phyloP scores from a whole-genome alignment of 345 rosid species.

The Clausena lansium region DNA sequence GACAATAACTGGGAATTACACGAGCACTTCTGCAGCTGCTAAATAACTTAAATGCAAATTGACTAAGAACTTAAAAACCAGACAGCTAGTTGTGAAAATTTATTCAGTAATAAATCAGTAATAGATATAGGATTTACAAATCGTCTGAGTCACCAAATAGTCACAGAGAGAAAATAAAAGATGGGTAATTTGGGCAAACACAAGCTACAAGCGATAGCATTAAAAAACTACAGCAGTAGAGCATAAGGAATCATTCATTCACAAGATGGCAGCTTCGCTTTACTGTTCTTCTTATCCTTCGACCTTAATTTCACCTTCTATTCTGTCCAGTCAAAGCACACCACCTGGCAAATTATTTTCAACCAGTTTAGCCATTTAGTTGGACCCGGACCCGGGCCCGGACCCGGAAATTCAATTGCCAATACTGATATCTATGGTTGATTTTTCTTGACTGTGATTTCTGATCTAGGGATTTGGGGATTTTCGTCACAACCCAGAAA shows the following conservation, averaged over 20 bases:
- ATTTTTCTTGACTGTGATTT: background rate
- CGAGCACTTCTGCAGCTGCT: background rate
- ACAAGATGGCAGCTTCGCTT: background rate
- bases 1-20: background rate
- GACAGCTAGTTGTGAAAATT: background rate
- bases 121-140: background rate
- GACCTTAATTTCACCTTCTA: background rate
- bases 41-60: background rate
- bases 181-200: constrained; percentile 4
- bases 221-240: background rate
- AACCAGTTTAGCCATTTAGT: background rate
- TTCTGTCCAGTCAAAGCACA: background rate
- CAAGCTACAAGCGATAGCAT: background rate
- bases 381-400: too few species aligned
- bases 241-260: background rate
- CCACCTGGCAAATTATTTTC: constrained; percentile 13
- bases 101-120: too few species aligned
- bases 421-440: background rate
- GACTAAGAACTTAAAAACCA: background rate
- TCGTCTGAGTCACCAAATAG: background rate
- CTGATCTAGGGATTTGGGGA: background rate
- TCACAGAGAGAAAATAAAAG: background rate
- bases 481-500: background rate
- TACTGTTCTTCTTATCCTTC: background rate
- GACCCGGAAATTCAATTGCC: background rate